phyloP scores from a whole-genome alignment of 1,284 basidiomycete genomes.

The Sanguinoderma infundibulare region DNA sequence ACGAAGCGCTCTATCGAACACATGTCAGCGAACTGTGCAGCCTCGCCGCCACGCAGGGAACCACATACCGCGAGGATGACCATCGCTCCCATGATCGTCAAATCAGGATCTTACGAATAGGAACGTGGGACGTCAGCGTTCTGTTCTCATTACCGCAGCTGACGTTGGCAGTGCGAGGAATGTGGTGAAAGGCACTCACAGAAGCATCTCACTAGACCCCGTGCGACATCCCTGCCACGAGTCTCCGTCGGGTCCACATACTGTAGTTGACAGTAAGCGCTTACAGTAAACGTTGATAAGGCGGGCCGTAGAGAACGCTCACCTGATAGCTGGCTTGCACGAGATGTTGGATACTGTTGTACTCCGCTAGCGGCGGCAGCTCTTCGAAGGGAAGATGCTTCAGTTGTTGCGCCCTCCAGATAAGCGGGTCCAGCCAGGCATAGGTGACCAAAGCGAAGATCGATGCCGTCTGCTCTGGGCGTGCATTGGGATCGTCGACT shows the following conservation, averaged over 20 bases:
- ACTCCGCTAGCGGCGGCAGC: conserved; percentile 47
- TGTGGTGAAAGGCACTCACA: conserved; percentile 9
- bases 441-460: conserved; percentile 59
- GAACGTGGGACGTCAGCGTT: neutral
- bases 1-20: conserved; percentile 4
- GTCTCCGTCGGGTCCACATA: conserved; percentile 22
- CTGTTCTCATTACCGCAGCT: neutral
- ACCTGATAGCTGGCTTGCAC: conserved; percentile 34
- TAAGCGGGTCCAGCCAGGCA: conserved; percentile 49
- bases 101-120: neutral
- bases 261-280: conserved; percentile 25
- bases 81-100: conserved; percentile 6
- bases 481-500: conserved; percentile 39
- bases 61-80: conserved; percentile 1
- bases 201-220: conserved; percentile 33
- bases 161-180: neutral
- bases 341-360: conserved; percentile 42
- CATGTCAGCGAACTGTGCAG: neutral
- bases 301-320: neutral
- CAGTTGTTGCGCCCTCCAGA: conserved; percentile 26
- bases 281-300: neutral
- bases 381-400: conserved; percentile 26
- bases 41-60: neutral
- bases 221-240: conserved; percentile 29
- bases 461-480: conserved; percentile 69